Percentiles rank a stretch among this genome's conserved stretches.
Conservation (phyloP, 345 rosid genomes). For the Geranium rotundifolium region DNA sequence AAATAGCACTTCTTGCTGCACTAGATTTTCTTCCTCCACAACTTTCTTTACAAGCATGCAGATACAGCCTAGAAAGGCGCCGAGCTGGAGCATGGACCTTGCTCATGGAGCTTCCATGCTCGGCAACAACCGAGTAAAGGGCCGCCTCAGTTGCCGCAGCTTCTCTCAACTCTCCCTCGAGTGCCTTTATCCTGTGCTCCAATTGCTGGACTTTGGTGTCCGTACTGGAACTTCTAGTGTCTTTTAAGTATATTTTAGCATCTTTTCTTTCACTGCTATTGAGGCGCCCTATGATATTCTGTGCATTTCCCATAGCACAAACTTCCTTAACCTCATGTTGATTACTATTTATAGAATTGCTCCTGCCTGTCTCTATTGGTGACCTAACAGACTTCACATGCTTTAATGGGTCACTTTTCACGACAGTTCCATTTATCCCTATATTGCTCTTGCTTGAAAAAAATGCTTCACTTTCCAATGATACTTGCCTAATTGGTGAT, state of each 20-base stretch:
- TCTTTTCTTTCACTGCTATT: constrained; percentile 33
- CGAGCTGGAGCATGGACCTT: constrained; percentile 96
- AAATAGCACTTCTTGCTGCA: constrained; percentile 75
- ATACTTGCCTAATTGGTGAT: constrained; percentile 11
- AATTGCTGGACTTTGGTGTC: constrained; percentile 53
- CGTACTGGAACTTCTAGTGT: constrained; percentile 26
- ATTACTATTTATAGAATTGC: constrained; percentile 30
- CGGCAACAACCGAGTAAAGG: constrained; percentile 76
- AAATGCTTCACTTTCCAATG: constrained; percentile 11
- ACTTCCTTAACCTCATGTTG: constrained; percentile 28
- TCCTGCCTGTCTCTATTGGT: constrained; percentile 34
- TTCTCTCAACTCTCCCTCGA: constrained; percentile 85
- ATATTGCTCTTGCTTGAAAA: constrained; percentile 20
- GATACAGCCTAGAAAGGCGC: constrained; percentile 80
- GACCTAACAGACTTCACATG: constrained; percentile 73
- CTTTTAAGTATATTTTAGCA: constrained; percentile 40
- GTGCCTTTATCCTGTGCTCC: constrained; percentile 58
- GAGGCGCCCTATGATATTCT: constrained; percentile 19
- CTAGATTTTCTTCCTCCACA: constrained; percentile 47
- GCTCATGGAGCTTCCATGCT: constrained; percentile 78
- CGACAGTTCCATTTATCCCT: constrained; percentile 25
- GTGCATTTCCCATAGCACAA: constrained; percentile 15
- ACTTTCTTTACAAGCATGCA: constrained; percentile 50
- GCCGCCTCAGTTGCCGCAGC: constrained; percentile 86
- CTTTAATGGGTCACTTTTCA: constrained; percentile 39